phyloP scores from a whole-genome alignment of 768 basidiomycete genomes.

The Termitomyces sp. region DNA sequence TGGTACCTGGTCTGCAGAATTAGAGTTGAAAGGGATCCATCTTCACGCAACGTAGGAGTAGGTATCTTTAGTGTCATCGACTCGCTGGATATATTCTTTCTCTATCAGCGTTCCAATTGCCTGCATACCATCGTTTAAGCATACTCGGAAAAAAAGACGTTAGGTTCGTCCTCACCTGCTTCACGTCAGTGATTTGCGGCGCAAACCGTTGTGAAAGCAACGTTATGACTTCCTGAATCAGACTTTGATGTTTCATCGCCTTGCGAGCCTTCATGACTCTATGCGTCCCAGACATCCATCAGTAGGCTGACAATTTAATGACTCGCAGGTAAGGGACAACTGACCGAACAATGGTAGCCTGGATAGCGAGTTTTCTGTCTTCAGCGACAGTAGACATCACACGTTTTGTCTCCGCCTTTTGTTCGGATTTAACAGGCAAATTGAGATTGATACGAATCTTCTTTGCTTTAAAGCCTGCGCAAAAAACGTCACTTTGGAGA shows the following conservation, averaged over 20 bases:
- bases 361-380: constrained; percentile 94
- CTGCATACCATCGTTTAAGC: constrained; percentile 30
- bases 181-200: constrained; percentile 94
- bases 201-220: constrained; percentile 86
- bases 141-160: neutral
- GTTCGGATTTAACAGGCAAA: constrained; percentile 90
- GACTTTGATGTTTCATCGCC: constrained; percentile 89
- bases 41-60: constrained; percentile 72
- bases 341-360: constrained; percentile 86
- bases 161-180: constrained; percentile 60
- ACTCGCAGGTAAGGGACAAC: constrained; percentile 13
- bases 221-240: constrained; percentile 88
- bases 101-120: constrained; percentile 90
- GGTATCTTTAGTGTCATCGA: constrained; percentile 86
- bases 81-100: constrained; percentile 97
- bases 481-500: neutral
- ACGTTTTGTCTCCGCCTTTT: constrained; percentile 85
- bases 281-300: neutral
- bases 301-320: neutral
- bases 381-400: constrained; percentile 95
- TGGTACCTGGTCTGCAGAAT: neutral
- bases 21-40: constrained; percentile 1
- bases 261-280: constrained; percentile 96
- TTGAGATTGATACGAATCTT: constrained; percentile 92
- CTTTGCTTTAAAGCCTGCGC: constrained; percentile 81